These are phyloP conservation scores for Volutella citrinella DNA, from an alignment of 2,329 filamentous ascomycete genomes.

Conservation along the genomic window DNA sequence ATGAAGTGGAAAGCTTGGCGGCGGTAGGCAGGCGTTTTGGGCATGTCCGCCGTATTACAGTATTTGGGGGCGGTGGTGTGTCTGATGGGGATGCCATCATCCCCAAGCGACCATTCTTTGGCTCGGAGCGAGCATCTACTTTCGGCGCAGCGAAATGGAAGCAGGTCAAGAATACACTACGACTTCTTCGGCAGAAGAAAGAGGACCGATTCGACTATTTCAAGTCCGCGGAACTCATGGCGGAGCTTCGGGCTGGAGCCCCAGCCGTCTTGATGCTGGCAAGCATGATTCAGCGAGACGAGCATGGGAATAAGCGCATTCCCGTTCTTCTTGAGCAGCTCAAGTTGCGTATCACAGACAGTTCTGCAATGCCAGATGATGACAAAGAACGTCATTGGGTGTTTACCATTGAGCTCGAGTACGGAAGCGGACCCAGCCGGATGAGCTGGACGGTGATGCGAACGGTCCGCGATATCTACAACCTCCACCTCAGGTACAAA, in stretches of 20 bases:
- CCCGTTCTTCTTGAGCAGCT: slow-evolving; percentile 94
- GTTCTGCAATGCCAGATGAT: slow-evolving; percentile 63
- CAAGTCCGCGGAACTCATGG: slow-evolving; percentile 95
- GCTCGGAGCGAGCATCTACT: slow-evolving; percentile 66
- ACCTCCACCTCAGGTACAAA: slow-evolving; percentile 92
- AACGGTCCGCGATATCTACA: slow-evolving; percentile 84
- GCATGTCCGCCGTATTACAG: slow-evolving; percentile 64
- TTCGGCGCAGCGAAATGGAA: slow-evolving; percentile 84
- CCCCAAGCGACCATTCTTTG: slow-evolving; percentile 56
- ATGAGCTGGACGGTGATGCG: slow-evolving; percentile 96
- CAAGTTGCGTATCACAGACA: slow-evolving; percentile 83
- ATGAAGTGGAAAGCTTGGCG: slow-evolving; percentile 51
- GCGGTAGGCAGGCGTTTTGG: slow-evolving; percentile 51
- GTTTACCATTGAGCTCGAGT: slow-evolving; percentile 91
- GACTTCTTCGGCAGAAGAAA: slow-evolving; percentile 74
- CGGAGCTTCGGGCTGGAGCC: slow-evolving; percentile 86
- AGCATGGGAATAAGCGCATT: slow-evolving; percentile 92
- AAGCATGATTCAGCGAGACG: slow-evolving; percentile 96
- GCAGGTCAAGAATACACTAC: slow-evolving; percentile 86
- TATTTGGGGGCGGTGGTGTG: slow-evolving; percentile 60
- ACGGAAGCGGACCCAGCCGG: slow-evolving; percentile 88
- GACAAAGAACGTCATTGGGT: slow-evolving; percentile 71
- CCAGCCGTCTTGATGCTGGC: slow-evolving; percentile 92
- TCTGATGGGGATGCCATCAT: slow-evolving; percentile 62
- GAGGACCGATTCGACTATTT: slow-evolving; percentile 88